Evolutionary conservation across 2,329 filamentous ascomycete genomes (phyloP).

Genomic region (Parascedosporium putredinis): DNA sequence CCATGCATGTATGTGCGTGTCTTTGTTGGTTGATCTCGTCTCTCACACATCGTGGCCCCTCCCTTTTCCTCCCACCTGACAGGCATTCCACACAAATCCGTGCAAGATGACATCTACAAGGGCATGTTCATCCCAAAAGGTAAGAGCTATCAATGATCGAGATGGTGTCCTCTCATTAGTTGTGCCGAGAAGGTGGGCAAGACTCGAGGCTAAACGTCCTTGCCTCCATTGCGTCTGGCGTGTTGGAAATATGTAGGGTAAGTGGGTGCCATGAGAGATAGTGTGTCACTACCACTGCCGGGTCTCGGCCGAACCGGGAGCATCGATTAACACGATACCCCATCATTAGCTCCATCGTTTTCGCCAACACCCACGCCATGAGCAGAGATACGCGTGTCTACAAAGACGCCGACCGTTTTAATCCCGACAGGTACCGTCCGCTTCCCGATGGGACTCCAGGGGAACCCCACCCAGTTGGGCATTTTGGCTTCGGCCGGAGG

Average conservation of each 20-base stretch:
- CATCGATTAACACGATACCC: neutral
- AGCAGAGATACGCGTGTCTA: slow-evolving; percentile 30
- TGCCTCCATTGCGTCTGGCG: too few relatives aligned
- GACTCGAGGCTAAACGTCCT: too few relatives aligned
- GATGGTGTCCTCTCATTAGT: too few relatives aligned
- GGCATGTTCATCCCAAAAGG: slow-evolving; percentile 48
- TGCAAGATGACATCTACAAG: slow-evolving; percentile 45
- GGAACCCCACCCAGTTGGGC: slow-evolving; percentile 30
- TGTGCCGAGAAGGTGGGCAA: too few relatives aligned
- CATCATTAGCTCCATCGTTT: slow-evolving; percentile 22
- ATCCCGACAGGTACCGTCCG: slow-evolving; percentile 32
- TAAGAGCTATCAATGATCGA: slow-evolving; percentile 10
- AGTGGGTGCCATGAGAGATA: neutral
- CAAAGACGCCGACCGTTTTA: slow-evolving; percentile 29
- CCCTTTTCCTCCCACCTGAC: neutral
- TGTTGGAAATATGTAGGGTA: neutral
- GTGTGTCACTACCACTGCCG: neutral
- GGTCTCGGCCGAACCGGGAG: neutral
- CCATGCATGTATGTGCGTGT: too few relatives aligned
- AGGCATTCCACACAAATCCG: slow-evolving; percentile 42
- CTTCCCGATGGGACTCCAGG: slow-evolving; percentile 20
- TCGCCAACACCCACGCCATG: slow-evolving; percentile 33
- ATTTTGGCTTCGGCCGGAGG: slow-evolving; percentile 24
- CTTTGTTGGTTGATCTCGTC: too few relatives aligned
- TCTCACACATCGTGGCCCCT: slow-evolving; percentile 9